Base-by-base conservation (phyloP, 257 asterid genomes). In the Rauvolfia tetraphylla region DNA sequence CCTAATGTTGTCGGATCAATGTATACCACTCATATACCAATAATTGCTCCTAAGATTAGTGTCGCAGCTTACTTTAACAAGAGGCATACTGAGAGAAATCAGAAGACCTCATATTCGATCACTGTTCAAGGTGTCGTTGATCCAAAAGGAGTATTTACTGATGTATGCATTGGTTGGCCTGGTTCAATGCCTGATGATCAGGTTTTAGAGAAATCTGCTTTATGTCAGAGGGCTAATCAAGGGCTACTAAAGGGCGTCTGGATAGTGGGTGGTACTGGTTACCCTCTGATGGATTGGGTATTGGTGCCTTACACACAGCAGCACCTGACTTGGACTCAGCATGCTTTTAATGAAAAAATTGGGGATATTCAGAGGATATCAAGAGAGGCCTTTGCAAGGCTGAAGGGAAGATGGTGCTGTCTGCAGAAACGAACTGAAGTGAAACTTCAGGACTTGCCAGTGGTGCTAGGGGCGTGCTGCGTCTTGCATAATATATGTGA, bases 141-240 rank as follows among this genome's bases (percentile, higher is more conserved):
- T 77, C 93, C 84, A 0, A 81, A 85, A 7, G 97, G 98, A 8
- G 96, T 92, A 25, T 90, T 92, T 14, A 79, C 90, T 0, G 98
- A 94, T 44, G 88, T 95, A 22, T 92, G 97, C 87, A 92, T 95
- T 23, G 98, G 98, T 1, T 92, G 92, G 75, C 98, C 98, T 0
- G 98, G 98, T 8, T 95, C 98, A 34, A 95, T 95, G 98, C 81
- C 98, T 2, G 96, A 95, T 59, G 98, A 92, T 75, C 95, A 92
- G 74, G 97, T 95, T 5, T 73, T 95, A 54, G 98, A 95, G 51
- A 92, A 92, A 62, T 95, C 98, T 3, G 92, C 98, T 0, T 91
- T 92, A 7, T 86, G 62, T 1, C 97, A 89, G 57, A 74, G 97
- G 78, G 97, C 98, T 0, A 89, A 87, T 38, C 90, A 89, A 0